These are phyloP conservation scores for Plenodomus tracheiphilus DNA, from an alignment of 2,329 filamentous ascomycete genomes.

Conservation along the genomic window DNA sequence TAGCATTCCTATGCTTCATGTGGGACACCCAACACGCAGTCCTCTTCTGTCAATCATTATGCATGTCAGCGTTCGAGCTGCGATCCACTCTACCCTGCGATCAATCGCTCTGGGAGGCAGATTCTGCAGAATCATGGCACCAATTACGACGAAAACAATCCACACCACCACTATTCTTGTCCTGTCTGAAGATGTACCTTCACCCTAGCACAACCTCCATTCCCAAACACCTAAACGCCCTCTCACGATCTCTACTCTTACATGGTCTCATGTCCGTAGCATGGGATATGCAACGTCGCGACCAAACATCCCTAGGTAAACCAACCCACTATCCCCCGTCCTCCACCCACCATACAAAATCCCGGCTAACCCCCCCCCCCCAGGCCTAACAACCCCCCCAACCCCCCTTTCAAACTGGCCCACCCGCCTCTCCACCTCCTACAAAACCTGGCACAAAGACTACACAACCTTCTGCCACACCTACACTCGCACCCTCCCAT, in stretches of 20 bases:
- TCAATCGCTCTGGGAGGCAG: constrained; percentile 61
- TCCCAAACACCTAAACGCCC: constrained; percentile 51
- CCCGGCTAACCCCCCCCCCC: too few relatives aligned
- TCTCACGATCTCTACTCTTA: constrained; percentile 59
- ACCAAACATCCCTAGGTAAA: constrained; percentile 60
- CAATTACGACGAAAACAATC: constrained; percentile 46
- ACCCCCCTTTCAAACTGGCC: constrained; percentile 55
- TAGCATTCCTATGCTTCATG: constrained; percentile 65
- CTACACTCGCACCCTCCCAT: constrained; percentile 28
- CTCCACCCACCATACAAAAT: too few relatives aligned
- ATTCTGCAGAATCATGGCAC: constrained; percentile 56
- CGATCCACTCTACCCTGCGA: constrained; percentile 60
- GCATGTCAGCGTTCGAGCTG: constrained; percentile 68
- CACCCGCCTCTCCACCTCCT: constrained; percentile 55
- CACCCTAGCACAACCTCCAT: constrained; percentile 43
- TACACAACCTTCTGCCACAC: constrained; percentile 57
- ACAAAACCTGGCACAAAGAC: constrained; percentile 62
- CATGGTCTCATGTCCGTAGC: constrained; percentile 66
- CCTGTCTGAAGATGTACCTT: constrained; percentile 61
- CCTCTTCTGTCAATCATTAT: constrained; percentile 66
- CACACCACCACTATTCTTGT: constrained; percentile 51
- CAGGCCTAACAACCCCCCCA: constrained; percentile 33
- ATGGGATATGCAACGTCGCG: constrained; percentile 64
- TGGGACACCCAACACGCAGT: constrained; percentile 69
- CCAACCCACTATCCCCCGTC: constrained; percentile 14